Evolutionary conservation across 2,329 filamentous ascomycete species (phyloP).

Genomic region (Arthroderma sp.): DNA sequence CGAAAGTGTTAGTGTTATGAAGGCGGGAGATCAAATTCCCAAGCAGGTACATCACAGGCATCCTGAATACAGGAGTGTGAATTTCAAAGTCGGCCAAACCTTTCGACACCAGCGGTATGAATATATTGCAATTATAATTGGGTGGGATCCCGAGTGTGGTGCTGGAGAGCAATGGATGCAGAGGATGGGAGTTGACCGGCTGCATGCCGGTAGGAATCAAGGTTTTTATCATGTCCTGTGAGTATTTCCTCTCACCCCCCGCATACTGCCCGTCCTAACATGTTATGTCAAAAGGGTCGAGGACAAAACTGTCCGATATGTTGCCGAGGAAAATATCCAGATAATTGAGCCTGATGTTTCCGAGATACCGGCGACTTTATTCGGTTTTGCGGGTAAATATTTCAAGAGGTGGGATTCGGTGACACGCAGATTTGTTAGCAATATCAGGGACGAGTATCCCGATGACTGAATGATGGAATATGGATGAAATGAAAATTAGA

Average conservation of each 20-base stretch:
- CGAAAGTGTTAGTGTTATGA: slow-evolving; percentile 43
- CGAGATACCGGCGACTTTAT: slow-evolving; percentile 38
- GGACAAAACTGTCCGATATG: slow-evolving; percentile 58
- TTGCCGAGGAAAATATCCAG: slow-evolving; percentile 70
- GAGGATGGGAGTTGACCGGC: slow-evolving; percentile 48
- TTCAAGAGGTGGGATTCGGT: slow-evolving; percentile 73
- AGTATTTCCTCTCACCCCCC: slow-evolving; percentile 30
- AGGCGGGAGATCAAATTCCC: slow-evolving; percentile 42
- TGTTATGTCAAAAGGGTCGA: slow-evolving; percentile 38
- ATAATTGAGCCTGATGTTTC: slow-evolving; percentile 43
- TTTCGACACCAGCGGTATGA: slow-evolving; percentile 71
- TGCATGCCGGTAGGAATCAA: slow-evolving; percentile 49
- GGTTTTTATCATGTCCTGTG: slow-evolving; percentile 81
- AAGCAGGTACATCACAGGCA: slow-evolving; percentile 33
- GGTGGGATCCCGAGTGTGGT: slow-evolving; percentile 59
- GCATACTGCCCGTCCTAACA: slow-evolving; percentile 7
- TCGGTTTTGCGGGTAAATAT: slow-evolving; percentile 63
- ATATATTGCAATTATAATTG: slow-evolving; percentile 70
- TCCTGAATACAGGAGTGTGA: slow-evolving; percentile 34
- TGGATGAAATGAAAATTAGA: not conserved
- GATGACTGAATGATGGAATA: slow-evolving; percentile 47
- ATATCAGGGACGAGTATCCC: slow-evolving; percentile 69
- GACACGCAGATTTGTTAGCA: slow-evolving; percentile 64
- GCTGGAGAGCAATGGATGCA: slow-evolving; percentile 50
- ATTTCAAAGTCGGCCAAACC: slow-evolving; percentile 64